phyloP scores from a whole-genome alignment of 2,329 filamentous ascomycete species.

The Sclerotinia minor region DNA sequence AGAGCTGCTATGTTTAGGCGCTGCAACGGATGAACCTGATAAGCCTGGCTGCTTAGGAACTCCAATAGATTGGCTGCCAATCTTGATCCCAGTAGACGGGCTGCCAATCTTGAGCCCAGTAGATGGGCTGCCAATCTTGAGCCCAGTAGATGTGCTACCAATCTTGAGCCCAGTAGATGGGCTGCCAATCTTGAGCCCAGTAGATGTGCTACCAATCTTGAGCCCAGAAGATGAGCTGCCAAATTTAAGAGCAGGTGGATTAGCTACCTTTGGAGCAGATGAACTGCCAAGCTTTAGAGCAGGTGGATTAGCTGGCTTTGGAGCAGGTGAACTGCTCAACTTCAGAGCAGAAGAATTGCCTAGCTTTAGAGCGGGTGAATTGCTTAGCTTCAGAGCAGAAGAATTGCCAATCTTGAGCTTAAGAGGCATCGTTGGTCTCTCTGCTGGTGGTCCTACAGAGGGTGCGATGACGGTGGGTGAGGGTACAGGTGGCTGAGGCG shows the following conservation, averaged over 20 bases:
- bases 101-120: not conserved
- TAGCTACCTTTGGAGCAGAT: conserved; percentile 1
- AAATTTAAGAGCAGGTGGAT: not conserved
- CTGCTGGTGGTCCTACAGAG: not conserved
- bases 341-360: not conserved
- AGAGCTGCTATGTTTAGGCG: conserved; percentile 1
- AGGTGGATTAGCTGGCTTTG: too few species aligned
- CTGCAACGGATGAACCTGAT: not conserved
- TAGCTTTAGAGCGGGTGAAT: not conserved
- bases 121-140: conserved; percentile 7
- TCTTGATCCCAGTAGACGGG: not conserved
- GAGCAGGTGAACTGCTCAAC: not conserved
- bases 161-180: too few species aligned
- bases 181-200: not conserved
- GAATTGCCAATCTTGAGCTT: conserved; percentile 17
- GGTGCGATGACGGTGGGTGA: not conserved
- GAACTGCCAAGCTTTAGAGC: not conserved
- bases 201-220: not conserved
- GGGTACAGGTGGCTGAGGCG: conserved; percentile 16
- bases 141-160: too few species aligned
- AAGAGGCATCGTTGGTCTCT: conserved; percentile 16
- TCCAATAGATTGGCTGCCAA: not conserved
- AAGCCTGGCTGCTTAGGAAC: not conserved
- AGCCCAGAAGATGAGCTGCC: not conserved
- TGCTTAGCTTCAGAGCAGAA: not conserved